Conservation (phyloP, 1,284 basidiomycete genomes). For the Trichosporon asahii region DNA sequence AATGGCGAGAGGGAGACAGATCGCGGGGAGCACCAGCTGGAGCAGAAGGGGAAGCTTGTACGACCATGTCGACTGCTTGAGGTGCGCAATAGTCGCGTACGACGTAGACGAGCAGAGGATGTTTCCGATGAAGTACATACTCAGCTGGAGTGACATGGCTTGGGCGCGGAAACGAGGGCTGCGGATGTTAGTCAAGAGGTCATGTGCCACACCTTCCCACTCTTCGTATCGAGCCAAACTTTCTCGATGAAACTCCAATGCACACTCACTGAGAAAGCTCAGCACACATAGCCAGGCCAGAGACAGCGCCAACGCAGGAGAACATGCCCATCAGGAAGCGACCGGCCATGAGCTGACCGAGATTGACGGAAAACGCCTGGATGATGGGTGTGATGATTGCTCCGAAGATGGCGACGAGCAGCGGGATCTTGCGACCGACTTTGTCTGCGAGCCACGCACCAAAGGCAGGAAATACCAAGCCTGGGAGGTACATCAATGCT, state of each 20-base stretch:
- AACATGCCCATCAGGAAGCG: conserved; percentile 18
- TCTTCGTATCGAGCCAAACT: not conserved
- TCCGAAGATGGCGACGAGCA: conserved; percentile 15
- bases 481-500: conserved; percentile 14
- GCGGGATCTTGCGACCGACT: conserved; percentile 18
- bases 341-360: conserved; percentile 13
- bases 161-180: conserved; percentile 16
- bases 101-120: conserved; percentile 14
- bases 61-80: conserved; percentile 6
- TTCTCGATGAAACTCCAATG: not conserved
- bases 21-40: conserved; percentile 48
- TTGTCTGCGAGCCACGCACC: conserved; percentile 14
- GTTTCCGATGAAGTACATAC: conserved; percentile 16
- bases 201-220: not conserved
- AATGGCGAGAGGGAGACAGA: conserved; percentile 57
- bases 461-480: conserved; percentile 1
- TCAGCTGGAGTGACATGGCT: conserved; percentile 17
- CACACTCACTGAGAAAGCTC: conserved; percentile 13
- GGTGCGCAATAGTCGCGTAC: conserved; percentile 11
- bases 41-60: conserved; percentile 36
- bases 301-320: conserved; percentile 9
- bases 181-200: not conserved
- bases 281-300: conserved; percentile 16
- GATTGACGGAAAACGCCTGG: conserved; percentile 8
- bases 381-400: conserved; percentile 17